phyloP scores from a whole-genome alignment of 345 rosid species.

The Euclidium syriacum region DNA sequence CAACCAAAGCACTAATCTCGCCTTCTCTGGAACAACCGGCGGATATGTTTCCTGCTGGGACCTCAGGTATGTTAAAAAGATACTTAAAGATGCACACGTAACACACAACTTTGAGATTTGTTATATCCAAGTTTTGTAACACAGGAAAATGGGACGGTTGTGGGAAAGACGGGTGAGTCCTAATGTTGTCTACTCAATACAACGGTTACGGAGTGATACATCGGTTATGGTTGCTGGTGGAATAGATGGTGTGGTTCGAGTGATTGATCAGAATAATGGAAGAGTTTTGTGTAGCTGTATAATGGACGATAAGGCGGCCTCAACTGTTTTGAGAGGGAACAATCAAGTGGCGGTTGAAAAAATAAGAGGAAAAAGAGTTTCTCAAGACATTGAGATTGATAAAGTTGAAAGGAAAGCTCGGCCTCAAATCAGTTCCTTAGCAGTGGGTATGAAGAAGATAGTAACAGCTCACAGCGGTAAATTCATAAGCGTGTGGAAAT shows the following conservation, averaged over 20 bases:
- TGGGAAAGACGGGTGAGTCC: conserved; percentile 78
- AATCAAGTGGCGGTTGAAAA: conserved; percentile 32
- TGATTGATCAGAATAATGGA: conserved; percentile 65
- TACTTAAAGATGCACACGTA: background rate
- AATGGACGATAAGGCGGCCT: conserved; percentile 30
- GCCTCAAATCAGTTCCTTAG: conserved; percentile 72
- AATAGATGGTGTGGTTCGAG: conserved; percentile 76
- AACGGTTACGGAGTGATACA: conserved; percentile 47
- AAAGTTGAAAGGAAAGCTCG: conserved; percentile 46
- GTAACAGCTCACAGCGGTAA: conserved; percentile 65
- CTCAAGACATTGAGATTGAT: conserved; percentile 35
- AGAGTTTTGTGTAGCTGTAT: conserved; percentile 47
- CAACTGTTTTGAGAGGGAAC: conserved; percentile 22
- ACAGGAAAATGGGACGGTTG: conserved; percentile 66
- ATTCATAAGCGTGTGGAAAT: conserved; percentile 65
- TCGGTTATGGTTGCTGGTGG: conserved; percentile 70
- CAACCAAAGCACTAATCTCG: conserved; percentile 53
- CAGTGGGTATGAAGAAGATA: conserved; percentile 77
- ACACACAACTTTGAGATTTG: background rate
- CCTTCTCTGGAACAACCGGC: conserved; percentile 68
- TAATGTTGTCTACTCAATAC: conserved; percentile 67
- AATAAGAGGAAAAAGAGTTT: conserved; percentile 45
- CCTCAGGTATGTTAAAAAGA: conserved; percentile 48
- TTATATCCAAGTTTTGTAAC: background rate
- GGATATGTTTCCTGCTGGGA: conserved; percentile 86